Percentiles rank a stretch among this genome's conserved stretches.
Evolutionary conservation across 176 grass and related monocot species (phyloP).

Genomic region (Ensete ventricosum): DNA sequence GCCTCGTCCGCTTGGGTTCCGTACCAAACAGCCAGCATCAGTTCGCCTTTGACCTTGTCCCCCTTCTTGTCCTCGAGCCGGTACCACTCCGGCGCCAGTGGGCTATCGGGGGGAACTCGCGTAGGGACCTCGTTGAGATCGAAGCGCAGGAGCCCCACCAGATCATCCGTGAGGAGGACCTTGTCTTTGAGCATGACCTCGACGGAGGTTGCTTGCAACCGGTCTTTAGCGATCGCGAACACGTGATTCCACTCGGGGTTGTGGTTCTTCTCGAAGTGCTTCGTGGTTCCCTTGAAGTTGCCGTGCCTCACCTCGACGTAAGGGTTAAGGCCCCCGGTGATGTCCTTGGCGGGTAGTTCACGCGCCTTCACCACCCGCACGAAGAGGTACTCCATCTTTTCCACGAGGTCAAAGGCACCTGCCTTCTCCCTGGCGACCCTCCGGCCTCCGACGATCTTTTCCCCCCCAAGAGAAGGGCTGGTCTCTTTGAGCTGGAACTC

Average conservation of each 20-base stretch:
- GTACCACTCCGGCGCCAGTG: conserved; percentile 17
- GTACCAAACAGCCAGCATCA: conserved; percentile 12
- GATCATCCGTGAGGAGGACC: background rate
- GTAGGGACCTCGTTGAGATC: conserved; percentile 2
- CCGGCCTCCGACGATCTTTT: conserved; percentile 16
- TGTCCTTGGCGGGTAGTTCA: conserved; percentile 18
- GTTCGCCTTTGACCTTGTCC: background rate
- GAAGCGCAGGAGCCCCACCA: background rate
- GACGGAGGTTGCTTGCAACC: background rate
- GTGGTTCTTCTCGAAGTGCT: conserved; percentile 16
- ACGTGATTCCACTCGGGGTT: conserved; percentile 12
- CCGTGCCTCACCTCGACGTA: conserved; percentile 7
- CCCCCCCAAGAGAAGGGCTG: conserved; percentile 26
- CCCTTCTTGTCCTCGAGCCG: conserved; percentile 14
- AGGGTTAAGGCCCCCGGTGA: conserved; percentile 13
- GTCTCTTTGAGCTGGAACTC: conserved; percentile 32
- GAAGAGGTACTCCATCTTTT: conserved; percentile 79
- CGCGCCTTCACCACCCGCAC: conserved; percentile 69
- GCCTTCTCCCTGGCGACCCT: background rate
- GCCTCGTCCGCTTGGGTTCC: conserved; percentile 9
- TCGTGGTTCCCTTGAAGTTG: conserved; percentile 4
- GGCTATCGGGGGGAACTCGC: conserved; percentile 8
- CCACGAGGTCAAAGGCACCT: conserved; percentile 55
- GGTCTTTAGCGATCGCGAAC: background rate
- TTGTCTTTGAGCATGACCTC: conserved; percentile 9